Percentiles rank a stretch among this genome's conserved stretches.
These are phyloP conservation scores for Globisporangium yorkense DNA, from an alignment of 352 stramenopile genomes.

Conservation along the genomic window DNA sequence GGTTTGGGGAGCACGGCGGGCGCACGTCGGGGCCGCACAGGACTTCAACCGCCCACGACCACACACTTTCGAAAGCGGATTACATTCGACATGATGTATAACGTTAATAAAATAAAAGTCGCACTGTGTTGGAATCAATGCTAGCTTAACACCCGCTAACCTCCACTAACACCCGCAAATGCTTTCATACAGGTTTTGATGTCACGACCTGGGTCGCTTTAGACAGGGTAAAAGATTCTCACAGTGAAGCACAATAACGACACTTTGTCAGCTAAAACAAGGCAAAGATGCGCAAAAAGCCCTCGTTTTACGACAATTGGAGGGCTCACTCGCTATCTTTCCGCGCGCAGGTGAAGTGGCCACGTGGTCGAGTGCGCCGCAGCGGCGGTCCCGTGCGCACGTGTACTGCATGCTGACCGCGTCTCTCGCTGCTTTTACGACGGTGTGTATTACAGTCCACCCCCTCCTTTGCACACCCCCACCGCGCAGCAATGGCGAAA, in stretches of 20 bases:
- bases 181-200: no score
- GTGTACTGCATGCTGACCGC: neutral
- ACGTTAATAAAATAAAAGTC: neutral
- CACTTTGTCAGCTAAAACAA: neutral
- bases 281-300: neutral
- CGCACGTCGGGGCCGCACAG: slow-evolving; percentile 7
- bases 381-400: neutral
- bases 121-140: neutral
- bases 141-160: no score
- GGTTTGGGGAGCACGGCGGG: slow-evolving; percentile 6
- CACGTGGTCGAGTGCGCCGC: slow-evolving; percentile 6
- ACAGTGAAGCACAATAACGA: neutral
- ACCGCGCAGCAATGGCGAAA: slow-evolving; percentile 8
- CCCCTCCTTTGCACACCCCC: neutral
- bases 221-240: neutral
- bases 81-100: neutral
- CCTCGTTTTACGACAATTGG: no score
- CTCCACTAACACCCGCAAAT: no score
- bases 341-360: slow-evolving; percentile 10
- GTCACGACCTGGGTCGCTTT: neutral
- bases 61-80: neutral
- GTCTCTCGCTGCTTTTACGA: neutral
- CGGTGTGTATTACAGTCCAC: neutral
- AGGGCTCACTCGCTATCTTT: slow-evolving; percentile 15
- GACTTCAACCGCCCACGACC: slow-evolving; percentile 8